Base-by-base conservation (phyloP, 1,284 basidiomycete species). In the Mycosarcoma maydis region DNA sequence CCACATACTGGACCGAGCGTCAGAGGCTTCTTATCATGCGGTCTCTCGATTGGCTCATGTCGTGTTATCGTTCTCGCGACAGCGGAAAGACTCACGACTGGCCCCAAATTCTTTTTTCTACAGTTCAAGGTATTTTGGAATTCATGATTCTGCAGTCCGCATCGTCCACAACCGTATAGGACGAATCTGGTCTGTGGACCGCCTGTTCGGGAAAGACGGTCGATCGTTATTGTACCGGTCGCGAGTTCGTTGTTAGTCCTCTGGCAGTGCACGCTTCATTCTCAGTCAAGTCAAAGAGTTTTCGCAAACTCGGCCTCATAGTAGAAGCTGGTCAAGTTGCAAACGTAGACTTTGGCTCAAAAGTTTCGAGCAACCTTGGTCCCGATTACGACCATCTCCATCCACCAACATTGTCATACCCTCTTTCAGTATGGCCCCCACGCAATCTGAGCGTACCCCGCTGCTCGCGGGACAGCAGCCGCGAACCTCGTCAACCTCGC, bases 391-490 rank as follows among this genome's bases (percentile, higher is more conserved):
- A 26, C 13, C 42, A 37, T 29, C 46, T 40, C 14, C 26, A 26
- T 19, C 17, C 17, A 37, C 4, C 30, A 38, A 19, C 39, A 29
- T 14, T 6, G 2, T 16, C 17, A 6, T 10, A 20, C 20, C 19
- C 20, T 10, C n/a, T 1, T 6, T 24, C 41, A 68, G 26, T 13
- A 68, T 69, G 66, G 45, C 65, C 16, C 44, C 59, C 9, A 36
- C 55, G 2, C 50, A 62, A 34, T 32, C 59, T n/a, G 72, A 75
- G 55, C 69, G 73, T 17, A 75, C 68, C 24, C 73, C 73, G 7
- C 53, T 75, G 41, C 55, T 75, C 17, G 36, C 36, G 52, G 61
- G 52, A 17, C 23, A 45, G 52, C 62, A 62, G 42, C 48, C 64
- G 29, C 40, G 55, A 10, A 34, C 36, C 23, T 36, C 56, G 11